phyloP scores from a whole-genome alignment of 768 basidiomycete genomes.

The Hygrophoropsis aurantiaca region DNA sequence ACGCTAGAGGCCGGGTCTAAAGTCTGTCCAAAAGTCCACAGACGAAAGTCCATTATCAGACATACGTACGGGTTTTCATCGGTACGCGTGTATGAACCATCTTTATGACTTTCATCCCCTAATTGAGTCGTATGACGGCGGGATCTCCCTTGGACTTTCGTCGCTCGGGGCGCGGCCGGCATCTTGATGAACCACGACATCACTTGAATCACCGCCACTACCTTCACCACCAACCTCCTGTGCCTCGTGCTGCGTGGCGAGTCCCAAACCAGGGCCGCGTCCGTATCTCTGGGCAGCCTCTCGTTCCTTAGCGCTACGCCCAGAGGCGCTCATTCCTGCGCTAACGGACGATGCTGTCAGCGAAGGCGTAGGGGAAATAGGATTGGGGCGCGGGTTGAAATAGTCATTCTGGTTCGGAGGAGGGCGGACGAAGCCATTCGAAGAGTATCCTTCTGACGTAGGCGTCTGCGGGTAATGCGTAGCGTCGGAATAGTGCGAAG shows the following conservation, averaged over 20 bases:
- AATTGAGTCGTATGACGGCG: conserved; percentile 29
- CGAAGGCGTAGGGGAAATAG: conserved; percentile 21
- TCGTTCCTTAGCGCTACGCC: conserved; percentile 19
- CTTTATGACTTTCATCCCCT: neutral
- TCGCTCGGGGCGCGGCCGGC: conserved; percentile 22
- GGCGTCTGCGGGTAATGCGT: conserved; percentile 8
- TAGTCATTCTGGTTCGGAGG: conserved; percentile 7
- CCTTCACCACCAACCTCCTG: conserved; percentile 10
- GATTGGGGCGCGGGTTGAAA: conserved; percentile 11
- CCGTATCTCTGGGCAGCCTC: conserved; percentile 20
- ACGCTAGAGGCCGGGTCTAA: too few species aligned
- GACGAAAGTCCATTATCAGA: too few species aligned
- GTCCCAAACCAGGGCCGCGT: conserved; percentile 6
- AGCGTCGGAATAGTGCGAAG: conserved; percentile 6
- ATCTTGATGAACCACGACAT: conserved; percentile 27
- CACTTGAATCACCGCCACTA: conserved; percentile 7
- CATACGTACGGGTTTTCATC: too few species aligned
- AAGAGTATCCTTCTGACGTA: conserved; percentile 9
- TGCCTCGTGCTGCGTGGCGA: conserved; percentile 21
- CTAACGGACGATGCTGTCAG: conserved; percentile 10
- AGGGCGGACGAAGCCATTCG: neutral
- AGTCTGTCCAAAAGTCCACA: too few species aligned
- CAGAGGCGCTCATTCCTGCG: neutral
- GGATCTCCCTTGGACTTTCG: conserved; percentile 24
- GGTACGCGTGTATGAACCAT: too few species aligned